Percentiles rank a stretch among this genome's conserved stretches.
phyloP scores from a whole-genome alignment of 2,329 filamentous ascomycete species.

The Botrytis fragariae region DNA sequence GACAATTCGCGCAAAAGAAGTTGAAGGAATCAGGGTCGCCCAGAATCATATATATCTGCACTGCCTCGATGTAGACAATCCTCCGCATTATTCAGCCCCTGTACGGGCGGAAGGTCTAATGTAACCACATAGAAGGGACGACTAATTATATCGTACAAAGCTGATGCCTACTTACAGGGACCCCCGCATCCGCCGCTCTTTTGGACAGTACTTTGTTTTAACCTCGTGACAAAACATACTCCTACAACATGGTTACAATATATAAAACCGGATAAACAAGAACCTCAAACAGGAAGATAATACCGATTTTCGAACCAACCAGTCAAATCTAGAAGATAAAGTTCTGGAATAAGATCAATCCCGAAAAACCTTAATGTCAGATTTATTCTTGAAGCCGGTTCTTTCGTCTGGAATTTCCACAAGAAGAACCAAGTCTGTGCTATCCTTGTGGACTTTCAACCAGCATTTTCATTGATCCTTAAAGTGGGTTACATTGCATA shows the following conservation, averaged over 20 bases:
- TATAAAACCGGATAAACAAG: background rate
- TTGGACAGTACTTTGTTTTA: background rate
- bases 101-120: slow-evolving; percentile 11
- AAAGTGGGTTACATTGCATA: slow-evolving; percentile 16
- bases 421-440: slow-evolving; percentile 14
- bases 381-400: background rate
- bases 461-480: slow-evolving; percentile 18
- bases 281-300: background rate
- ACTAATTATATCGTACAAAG: slow-evolving; percentile 18
- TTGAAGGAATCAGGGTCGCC: slow-evolving; percentile 6
- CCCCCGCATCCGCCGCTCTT: slow-evolving; percentile 5
- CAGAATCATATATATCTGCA: slow-evolving; percentile 19
- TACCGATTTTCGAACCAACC: background rate
- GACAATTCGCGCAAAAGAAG: background rate
- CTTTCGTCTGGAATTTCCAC: slow-evolving; percentile 5
- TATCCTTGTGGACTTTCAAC: slow-evolving; percentile 17
- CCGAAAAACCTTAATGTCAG: slow-evolving; percentile 15
- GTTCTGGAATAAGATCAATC: background rate
- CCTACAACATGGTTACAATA: background rate
- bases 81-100: slow-evolving; percentile 17
- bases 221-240: slow-evolving; percentile 4
- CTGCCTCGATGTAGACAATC: slow-evolving; percentile 17
- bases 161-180: slow-evolving; percentile 10
- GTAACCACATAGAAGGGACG: slow-evolving; percentile 9
- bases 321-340: background rate